Conservation (phyloP, 257 asterid genomes). For the Rauvolfia tetraphylla region DNA sequence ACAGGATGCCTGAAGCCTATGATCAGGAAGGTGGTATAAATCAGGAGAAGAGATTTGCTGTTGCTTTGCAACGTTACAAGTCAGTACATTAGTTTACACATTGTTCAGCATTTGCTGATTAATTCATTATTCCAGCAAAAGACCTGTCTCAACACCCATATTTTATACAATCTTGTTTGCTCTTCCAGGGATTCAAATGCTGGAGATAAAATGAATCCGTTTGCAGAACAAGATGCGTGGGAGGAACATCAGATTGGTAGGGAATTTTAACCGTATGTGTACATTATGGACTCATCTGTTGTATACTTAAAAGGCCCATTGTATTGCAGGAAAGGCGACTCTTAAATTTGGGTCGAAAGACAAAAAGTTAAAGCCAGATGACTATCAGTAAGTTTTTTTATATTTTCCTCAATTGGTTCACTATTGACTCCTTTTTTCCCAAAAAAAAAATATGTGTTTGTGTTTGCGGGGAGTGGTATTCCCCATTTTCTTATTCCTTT, state of each 20-base stretch:
- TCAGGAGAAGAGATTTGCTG: constrained; percentile 56
- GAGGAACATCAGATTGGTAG: constrained; percentile 96
- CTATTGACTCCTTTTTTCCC: background rate
- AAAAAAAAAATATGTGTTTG: background rate
- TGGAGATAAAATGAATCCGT: constrained; percentile 91
- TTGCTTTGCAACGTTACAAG: constrained; percentile 47
- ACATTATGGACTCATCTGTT: constrained; percentile 4
- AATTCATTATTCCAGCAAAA: background rate
- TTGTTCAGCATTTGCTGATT: background rate
- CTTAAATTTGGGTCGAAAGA: constrained; percentile 80
- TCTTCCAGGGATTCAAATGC: constrained; percentile 65
- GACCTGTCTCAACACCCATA: background rate
- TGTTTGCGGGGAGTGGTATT: background rate
- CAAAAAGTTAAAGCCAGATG: constrained; percentile 51
- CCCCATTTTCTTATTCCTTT: background rate
- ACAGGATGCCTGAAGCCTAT: constrained; percentile 74
- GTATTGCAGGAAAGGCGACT: constrained; percentile 74
- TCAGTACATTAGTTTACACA: constrained; percentile 5
- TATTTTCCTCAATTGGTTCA: background rate
- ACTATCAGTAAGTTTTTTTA: constrained; percentile 67
- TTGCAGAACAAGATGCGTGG: constrained; percentile 99
- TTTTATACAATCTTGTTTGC: constrained; percentile 9
- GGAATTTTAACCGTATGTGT: constrained; percentile 5
- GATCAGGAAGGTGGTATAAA: constrained; percentile 51
- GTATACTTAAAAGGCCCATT: constrained; percentile 20